Evolutionary conservation across 2,329 filamentous ascomycete species (phyloP), one percentile per base, ranked within the genome.

Genomic region (Neodidymelliopsis sp.): DNA sequence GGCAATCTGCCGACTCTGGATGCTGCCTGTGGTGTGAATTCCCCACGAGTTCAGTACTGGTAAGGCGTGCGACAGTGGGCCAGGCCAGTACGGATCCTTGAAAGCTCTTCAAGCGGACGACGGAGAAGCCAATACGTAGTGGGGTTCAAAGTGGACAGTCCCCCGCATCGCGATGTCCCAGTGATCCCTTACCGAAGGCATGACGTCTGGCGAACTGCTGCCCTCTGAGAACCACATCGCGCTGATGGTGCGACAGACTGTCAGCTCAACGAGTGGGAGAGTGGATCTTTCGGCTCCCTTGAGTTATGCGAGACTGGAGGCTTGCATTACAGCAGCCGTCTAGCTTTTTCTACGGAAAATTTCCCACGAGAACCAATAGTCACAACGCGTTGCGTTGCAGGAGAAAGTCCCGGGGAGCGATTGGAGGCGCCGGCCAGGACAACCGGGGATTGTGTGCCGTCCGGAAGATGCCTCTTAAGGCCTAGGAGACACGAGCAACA

Each of bases 381-480:
- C 18, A 27, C 35, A 27, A 47, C 28, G 29, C 30, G 23, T 23
- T 24, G 48, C 35, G 24, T 28, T 54, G 37, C 45, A 54, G 46
- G 38, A 54, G 46, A 28, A 30, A 34, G 34, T 15, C 11, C 39
- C 27, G 42, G 37, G 36, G 37, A 44, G 25, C 29, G 47, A 45
- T 45, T 61, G 54, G 56, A 49, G 45, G 54, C 52, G 50, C 45
- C 43, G 48, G 42, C 49, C 54, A 46, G 55, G 51, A 58, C 51
- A 57, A 46, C 53, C 61, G 62, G 62, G 62, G 60, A 59, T 56
- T 30, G 42, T 52, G 45, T 51, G 56, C 63, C 60, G 60, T 19
- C 30, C 54, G 49, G 60, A 31, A 51, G 28, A 38, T 44, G 36
- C 35, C 53, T 38, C 13, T 41, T 30, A 11, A 15, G 12, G 46